Evolutionary conservation across 805 yeast species (phyloP).

Genomic region (Metschnikowia kunwiensis): DNA sequence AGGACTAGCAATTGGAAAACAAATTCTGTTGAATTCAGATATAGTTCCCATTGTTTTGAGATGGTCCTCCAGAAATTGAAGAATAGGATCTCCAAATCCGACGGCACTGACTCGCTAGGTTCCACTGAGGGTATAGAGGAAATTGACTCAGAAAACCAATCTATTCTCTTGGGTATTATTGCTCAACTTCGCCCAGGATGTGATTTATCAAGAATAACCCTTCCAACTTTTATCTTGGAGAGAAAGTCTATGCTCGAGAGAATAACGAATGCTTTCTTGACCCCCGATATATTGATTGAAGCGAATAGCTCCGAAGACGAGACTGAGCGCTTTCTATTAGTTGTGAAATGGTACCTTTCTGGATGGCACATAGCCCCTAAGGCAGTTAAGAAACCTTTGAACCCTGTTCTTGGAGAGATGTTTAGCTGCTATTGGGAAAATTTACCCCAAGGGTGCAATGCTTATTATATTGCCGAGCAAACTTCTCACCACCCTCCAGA

Average conservation of each 20-base stretch:
- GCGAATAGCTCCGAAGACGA: conserved; percentile 64
- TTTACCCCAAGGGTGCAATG: conserved; percentile 59
- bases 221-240: conserved; percentile 93
- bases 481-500: conserved; percentile 99
- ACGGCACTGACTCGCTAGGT: background rate
- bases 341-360: conserved; percentile 86
- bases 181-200: conserved; percentile 90
- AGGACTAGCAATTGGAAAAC: background rate
- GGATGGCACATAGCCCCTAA: conserved; percentile 99
- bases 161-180: conserved; percentile 80
- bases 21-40: background rate
- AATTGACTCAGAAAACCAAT: conserved; percentile 85
- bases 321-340: conserved; percentile 64
- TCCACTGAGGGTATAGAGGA: conserved; percentile 70
- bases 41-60: background rate
- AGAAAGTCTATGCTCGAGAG: conserved; percentile 95
- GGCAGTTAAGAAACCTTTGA: conserved; percentile 95
- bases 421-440: conserved; percentile 92
- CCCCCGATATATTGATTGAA: conserved; percentile 67
- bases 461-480: conserved; percentile 88
- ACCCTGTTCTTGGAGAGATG: conserved; percentile 90
- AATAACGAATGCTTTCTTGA: conserved; percentile 82
- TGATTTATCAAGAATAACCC: conserved; percentile 84
- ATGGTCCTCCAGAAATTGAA: conserved; percentile 2
- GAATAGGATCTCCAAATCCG: background rate